These are phyloP conservation scores for Cytospora chrysosperma DNA, from an alignment of 2,329 filamentous ascomycete species.

Conservation along the genomic window DNA sequence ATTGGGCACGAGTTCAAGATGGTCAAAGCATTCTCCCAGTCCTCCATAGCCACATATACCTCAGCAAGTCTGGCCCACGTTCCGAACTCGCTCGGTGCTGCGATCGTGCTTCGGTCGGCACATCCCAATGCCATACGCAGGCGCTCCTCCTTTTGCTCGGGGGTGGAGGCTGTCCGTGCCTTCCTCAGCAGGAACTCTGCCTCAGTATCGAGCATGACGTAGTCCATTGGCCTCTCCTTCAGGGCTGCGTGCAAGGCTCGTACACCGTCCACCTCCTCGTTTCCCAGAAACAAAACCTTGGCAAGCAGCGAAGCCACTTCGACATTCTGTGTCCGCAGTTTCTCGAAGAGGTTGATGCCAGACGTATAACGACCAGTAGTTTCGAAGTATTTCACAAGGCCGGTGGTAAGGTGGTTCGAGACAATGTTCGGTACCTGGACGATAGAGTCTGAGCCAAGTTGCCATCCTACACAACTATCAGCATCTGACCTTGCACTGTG, in stretches of 20 bases:
- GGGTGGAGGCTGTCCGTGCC: slow-evolving; percentile 55
- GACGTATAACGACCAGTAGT: slow-evolving; percentile 93
- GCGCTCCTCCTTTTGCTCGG: slow-evolving; percentile 62
- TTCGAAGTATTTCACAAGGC: slow-evolving; percentile 89
- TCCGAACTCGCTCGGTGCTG: slow-evolving; percentile 93
- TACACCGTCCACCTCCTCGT: slow-evolving; percentile 96
- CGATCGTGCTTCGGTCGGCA: slow-evolving; percentile 90
- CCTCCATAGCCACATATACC: slow-evolving; percentile 89
- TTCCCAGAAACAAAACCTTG: slow-evolving; percentile 88
- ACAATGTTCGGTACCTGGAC: slow-evolving; percentile 97
- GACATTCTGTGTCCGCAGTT: slow-evolving; percentile 83
- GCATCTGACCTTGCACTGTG: not conserved
- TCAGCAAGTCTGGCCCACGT: slow-evolving; percentile 94
- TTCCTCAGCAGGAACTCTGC: slow-evolving; percentile 90
- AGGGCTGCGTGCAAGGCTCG: slow-evolving; percentile 83
- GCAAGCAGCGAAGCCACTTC: slow-evolving; percentile 93
- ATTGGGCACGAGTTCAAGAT: slow-evolving; percentile 98
- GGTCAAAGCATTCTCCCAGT: slow-evolving; percentile 93
- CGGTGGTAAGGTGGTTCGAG: slow-evolving; percentile 92
- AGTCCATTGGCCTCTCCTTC: slow-evolving; percentile 94
- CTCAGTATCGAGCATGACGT: slow-evolving; percentile 92
- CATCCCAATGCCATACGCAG: slow-evolving; percentile 86
- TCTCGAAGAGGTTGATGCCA: slow-evolving; percentile 96
- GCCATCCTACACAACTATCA: slow-evolving; percentile 64
- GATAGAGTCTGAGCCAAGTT: slow-evolving; percentile 92